Evolutionary conservation across 2,329 filamentous ascomycete species (phyloP).

Genomic region (Penicillium sp.): DNA sequence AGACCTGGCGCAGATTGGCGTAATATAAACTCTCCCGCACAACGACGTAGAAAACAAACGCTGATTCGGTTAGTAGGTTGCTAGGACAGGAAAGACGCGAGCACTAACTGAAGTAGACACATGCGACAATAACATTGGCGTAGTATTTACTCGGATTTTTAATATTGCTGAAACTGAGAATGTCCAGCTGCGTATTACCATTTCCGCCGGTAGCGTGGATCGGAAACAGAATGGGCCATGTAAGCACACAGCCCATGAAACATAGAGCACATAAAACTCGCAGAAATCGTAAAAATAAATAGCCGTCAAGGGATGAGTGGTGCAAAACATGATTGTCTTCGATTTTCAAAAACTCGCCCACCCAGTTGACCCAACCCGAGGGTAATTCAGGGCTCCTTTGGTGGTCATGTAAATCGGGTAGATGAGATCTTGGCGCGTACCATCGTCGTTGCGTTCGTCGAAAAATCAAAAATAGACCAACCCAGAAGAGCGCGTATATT

Average conservation of each 20-base stretch:
- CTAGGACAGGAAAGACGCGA: neutral
- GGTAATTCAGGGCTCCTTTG: constrained; percentile 51
- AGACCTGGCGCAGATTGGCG: constrained; percentile 87
- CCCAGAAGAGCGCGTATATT: constrained; percentile 45
- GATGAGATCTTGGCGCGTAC: constrained; percentile 46
- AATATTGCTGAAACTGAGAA: constrained; percentile 79
- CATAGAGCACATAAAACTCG: constrained; percentile 76
- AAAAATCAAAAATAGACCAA: constrained; percentile 48
- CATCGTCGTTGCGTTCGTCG: constrained; percentile 48
- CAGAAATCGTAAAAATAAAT: constrained; percentile 86
- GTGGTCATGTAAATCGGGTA: constrained; percentile 44
- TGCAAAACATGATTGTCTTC: constrained; percentile 80
- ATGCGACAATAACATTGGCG: constrained; percentile 74
- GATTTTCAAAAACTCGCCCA: constrained; percentile 53
- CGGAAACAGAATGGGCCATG: constrained; percentile 86
- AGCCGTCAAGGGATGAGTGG: constrained; percentile 87
- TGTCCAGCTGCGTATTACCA: constrained; percentile 66
- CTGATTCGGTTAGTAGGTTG: constrained; percentile 25
- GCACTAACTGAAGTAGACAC: constrained; percentile 68
- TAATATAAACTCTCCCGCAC: constrained; percentile 87
- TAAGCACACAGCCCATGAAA: constrained; percentile 77
- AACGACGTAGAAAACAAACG: constrained; percentile 83
- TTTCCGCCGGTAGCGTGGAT: constrained; percentile 81
- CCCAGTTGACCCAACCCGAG: constrained; percentile 55
- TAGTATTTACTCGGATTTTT: constrained; percentile 65